A percentile compares a stretch with the other conserved stretches of the same genome.
These are phyloP conservation scores for Pichia sp. DNA, from an alignment of 1,139 yeast species.

Conservation along the genomic window DNA sequence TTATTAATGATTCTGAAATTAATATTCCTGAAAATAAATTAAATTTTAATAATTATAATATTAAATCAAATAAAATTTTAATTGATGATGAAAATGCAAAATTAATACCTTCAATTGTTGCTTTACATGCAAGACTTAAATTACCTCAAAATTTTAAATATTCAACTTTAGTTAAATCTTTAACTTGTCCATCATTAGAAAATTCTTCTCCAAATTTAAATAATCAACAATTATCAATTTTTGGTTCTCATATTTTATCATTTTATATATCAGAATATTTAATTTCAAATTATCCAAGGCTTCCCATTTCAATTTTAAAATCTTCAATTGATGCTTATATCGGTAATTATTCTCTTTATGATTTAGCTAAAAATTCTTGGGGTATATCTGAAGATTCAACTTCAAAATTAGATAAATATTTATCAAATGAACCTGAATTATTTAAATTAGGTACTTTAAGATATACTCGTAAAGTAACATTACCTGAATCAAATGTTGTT, in stretches of 20 bases:
- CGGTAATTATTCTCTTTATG: slow-evolving; percentile 57
- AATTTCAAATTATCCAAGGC: slow-evolving; percentile 74
- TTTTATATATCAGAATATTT: slow-evolving; percentile 73
- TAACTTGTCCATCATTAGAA: slow-evolving; percentile 41
- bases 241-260: slow-evolving; percentile 73
- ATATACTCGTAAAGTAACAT: slow-evolving; percentile 29
- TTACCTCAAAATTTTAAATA: slow-evolving; percentile 50
- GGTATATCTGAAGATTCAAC: slow-evolving; percentile 76
- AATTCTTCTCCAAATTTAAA: slow-evolving; percentile 37
- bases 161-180: slow-evolving; percentile 72
- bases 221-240: slow-evolving; percentile 71
- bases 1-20: slow-evolving; percentile 14
- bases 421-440: slow-evolving; percentile 63
- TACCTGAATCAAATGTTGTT: slow-evolving; percentile 38
- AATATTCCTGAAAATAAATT: slow-evolving; percentile 17
- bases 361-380: slow-evolving; percentile 65
- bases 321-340: slow-evolving; percentile 68
- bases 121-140: slow-evolving; percentile 74
- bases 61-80: slow-evolving; percentile 17
- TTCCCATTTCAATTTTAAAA: slow-evolving; percentile 73
- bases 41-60: slow-evolving; percentile 25
- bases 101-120: slow-evolving; percentile 61
- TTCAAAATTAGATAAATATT: slow-evolving; percentile 57
- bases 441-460: slow-evolving; percentile 61
- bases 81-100: slow-evolving; percentile 42